Evolutionary conservation across 768 basidiomycete genomes (phyloP), one percentile per base, ranked within the genome.

Genomic region (Tremella mesenterica): DNA sequence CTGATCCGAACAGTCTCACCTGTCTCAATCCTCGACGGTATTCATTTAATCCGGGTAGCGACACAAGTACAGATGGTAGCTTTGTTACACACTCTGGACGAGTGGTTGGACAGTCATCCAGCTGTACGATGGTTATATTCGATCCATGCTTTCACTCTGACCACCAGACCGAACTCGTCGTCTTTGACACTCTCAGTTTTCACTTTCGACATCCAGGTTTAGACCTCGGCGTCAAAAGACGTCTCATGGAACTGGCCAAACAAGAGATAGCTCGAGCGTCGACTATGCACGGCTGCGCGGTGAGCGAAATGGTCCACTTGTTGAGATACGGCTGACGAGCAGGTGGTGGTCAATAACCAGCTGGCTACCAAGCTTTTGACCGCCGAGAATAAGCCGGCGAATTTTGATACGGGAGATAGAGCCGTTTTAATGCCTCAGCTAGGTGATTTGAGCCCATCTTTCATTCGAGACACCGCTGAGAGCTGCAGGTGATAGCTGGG

Each of bases 371-470:
- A 71, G 48, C 56, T 69, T 3, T 36, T 73, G 29, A 69, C 69
- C 1, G 57, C 53, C 28, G 68, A 70, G 18, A 69, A 70, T 49
- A 69, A 71, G 54, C 68, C 65, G 8, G 66, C 63, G 2, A 71
- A 68, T 28, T 70, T 73, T 50, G 69, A 70, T 33, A 67, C 63
- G 1, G 72, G 68, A 1, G 70, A 71, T 29, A 43, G 61, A 26
- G 68, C 68, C 2, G 61, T 73, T 3, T 55, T 73, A 6, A 71
- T 70, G 68, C 70, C 72, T 30, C 72, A 73, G 43, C 54, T 73
- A 5, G 71, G 71, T 65, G 13, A 49, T 63, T 58, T 36, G 3
- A 7, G 20, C 18, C 34, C n/a, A 16, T 26, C 6, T 33, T 1
- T 20, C 45, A 21, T 27, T n/a, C 14, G n/a, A 16, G 30, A 3